Conservation (phyloP, 2,329 filamentous ascomycete genomes). For the Colletotrichum kahawae region DNA sequence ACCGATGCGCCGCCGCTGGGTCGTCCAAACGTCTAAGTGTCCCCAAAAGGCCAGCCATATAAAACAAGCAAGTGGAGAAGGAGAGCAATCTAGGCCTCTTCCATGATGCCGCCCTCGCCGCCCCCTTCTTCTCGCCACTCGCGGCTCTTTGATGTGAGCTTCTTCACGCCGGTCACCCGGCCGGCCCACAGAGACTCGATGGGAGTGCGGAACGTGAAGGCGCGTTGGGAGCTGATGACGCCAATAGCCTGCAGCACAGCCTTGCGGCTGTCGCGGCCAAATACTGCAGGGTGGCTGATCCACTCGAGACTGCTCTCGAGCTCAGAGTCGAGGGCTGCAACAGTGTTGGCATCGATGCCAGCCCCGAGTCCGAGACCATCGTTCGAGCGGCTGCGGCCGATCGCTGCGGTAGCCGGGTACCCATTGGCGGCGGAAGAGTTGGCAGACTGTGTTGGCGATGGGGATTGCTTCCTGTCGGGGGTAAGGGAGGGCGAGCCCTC, state of each 20-base stretch:
- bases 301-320: conserved; percentile 91
- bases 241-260: conserved; percentile 95
- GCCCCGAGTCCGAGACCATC: conserved; percentile 65
- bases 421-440: conserved; percentile 56
- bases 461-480: conserved; percentile 46
- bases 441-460: conserved; percentile 46
- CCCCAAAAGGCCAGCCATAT: conserved; percentile 1
- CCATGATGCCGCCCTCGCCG: conserved; percentile 70
- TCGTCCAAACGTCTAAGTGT: neutral
- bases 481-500: conserved; percentile 53
- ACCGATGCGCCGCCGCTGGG: conserved; percentile 13
- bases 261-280: conserved; percentile 91
- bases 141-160: conserved; percentile 80
- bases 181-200: conserved; percentile 90
- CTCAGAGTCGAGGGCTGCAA: conserved; percentile 87
- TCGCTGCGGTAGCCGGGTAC: conserved; percentile 43
- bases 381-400: conserved; percentile 58
- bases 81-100: conserved; percentile 53
- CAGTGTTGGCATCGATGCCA: conserved; percentile 83
- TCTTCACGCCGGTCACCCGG: conserved; percentile 80
- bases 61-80: conserved; percentile 9
- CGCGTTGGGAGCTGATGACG: conserved; percentile 92
- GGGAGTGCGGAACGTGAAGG: conserved; percentile 89
- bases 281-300: conserved; percentile 97
- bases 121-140: conserved; percentile 91